Percentiles rank a stretch among this genome's conserved stretches.
phyloP scores from a whole-genome alignment of 768 basidiomycete species.

The Amanita rubescens region DNA sequence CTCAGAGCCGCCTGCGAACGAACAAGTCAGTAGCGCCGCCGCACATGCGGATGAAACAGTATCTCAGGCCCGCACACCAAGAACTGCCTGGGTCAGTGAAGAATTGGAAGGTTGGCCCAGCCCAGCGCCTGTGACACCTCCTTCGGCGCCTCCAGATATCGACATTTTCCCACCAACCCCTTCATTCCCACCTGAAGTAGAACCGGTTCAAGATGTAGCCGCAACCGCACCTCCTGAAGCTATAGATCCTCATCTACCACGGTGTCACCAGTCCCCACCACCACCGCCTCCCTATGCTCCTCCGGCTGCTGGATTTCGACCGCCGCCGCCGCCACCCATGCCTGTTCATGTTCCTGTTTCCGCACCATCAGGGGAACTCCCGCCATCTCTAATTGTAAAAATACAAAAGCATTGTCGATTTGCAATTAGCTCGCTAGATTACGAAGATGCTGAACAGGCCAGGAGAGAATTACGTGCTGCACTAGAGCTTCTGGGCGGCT shows the following conservation, averaged over 20 bases:
- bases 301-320: neutral
- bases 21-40: neutral
- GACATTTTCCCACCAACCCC: neutral
- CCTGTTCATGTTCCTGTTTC: constrained; percentile 7
- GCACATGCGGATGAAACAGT: neutral
- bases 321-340: constrained; percentile 7
- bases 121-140: constrained; percentile 14
- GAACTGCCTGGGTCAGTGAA: constrained; percentile 32
- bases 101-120: constrained; percentile 28
- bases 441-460: constrained; percentile 88
- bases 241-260: neutral
- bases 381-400: constrained; percentile 58
- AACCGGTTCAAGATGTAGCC: neutral
- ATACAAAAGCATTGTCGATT: constrained; percentile 89
- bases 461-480: constrained; percentile 76
- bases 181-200: neutral
- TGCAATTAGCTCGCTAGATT: constrained; percentile 93
- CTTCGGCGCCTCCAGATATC: constrained; percentile 13
- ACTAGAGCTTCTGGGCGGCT: constrained; percentile 53
- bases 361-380: constrained; percentile 36
- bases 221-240: neutral
- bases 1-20: neutral
- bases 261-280: constrained; percentile 8
- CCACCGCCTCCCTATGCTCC: neutral
- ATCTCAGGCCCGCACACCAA: neutral